Percentiles rank a stretch among this genome's conserved stretches.
Evolutionary conservation across 164 flowering plant species (phyloP).

Genomic region (grape (Vitis vinifera)): ASM3070453v1 NC_081808.1:4403501-4404000

Average conservation of each 20-base stretch:
- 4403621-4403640: not conserved
- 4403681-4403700: not conserved
- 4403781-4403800: conserved; percentile 68
- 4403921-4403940: not conserved
- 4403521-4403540: not conserved
- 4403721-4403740: not conserved
- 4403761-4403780: not conserved
- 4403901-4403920: conserved; percentile 22
- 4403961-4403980: not conserved
- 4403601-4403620: too few species aligned
- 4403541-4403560: not conserved
- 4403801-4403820: conserved; percentile 55
- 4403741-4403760: not conserved
- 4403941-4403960: not conserved
- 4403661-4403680: not conserved
- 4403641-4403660: not conserved
- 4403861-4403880: conserved; percentile 94
- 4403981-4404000: not conserved
- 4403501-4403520: not conserved
- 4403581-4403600: too few species aligned
- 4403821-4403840: conserved; percentile 84
- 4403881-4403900: conserved; percentile 95
- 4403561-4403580: too few species aligned
- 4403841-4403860: conserved; percentile 93
- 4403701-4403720: not conserved